Conservation (phyloP, 1,284 basidiomycete species). For the Xerocomus minutiporus region DNA sequence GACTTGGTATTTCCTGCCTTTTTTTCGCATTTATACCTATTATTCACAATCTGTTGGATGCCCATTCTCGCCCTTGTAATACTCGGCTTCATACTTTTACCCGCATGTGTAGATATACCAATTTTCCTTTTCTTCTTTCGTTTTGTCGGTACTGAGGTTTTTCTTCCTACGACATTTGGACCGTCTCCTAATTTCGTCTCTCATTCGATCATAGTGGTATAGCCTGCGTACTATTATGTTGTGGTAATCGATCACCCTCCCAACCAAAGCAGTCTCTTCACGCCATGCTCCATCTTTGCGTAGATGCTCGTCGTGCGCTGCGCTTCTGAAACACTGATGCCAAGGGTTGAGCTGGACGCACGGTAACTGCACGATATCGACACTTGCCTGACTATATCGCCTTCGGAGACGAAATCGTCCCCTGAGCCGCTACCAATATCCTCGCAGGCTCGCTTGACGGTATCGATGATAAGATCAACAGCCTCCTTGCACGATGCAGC, state of each 20-base stretch:
- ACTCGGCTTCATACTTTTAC: slow-evolving; percentile 15
- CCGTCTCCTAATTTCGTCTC: slow-evolving; percentile 3
- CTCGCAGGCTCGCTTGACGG: slow-evolving; percentile 64
- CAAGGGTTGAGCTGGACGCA: slow-evolving; percentile 11
- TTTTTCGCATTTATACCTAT: slow-evolving; percentile 16
- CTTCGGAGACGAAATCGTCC: slow-evolving; percentile 53
- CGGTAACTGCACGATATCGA: not conserved
- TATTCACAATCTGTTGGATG: slow-evolving; percentile 13
- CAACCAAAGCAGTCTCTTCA: slow-evolving; percentile 85
- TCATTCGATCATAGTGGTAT: slow-evolving; percentile 13
- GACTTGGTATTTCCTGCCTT: slow-evolving; percentile 8
- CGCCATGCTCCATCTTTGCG: slow-evolving; percentile 86
- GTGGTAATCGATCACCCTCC: slow-evolving; percentile 42
- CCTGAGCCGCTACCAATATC: slow-evolving; percentile 48
- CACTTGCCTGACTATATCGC: slow-evolving; percentile 76
- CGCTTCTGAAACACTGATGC: slow-evolving; percentile 68
- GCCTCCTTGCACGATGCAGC: slow-evolving; percentile 73
- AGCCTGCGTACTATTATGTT: slow-evolving; percentile 6
- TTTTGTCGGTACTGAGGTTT: slow-evolving; percentile 15
- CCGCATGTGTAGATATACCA: slow-evolving; percentile 26
- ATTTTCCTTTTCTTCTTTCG: slow-evolving; percentile 1
- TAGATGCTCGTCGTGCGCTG: slow-evolving; percentile 77
- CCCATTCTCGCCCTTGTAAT: slow-evolving; percentile 22
- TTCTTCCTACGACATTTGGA: slow-evolving; percentile 10
- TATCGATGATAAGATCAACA: slow-evolving; percentile 68